A percentile compares a stretch with the other conserved stretches of the same genome.
Evolutionary conservation across 495 filamentous ascomycete genomes (phyloP).

Genomic region (Aspergillus panamensis): DNA sequence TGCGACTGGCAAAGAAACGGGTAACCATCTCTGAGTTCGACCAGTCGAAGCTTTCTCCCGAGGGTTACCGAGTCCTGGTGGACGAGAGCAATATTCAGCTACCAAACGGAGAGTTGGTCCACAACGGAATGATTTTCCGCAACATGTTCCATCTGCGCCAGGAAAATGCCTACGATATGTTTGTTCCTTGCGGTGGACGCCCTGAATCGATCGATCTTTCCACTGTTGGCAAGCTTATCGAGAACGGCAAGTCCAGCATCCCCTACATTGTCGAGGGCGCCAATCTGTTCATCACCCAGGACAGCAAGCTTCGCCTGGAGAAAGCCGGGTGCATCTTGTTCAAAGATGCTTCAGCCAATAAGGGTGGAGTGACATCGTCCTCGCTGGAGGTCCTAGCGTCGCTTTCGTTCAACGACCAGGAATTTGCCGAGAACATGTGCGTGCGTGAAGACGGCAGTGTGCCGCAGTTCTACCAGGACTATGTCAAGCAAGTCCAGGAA

Average conservation of each 20-base stretch:
- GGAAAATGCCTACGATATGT: constrained; percentile 71
- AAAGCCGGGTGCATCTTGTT: constrained; percentile 89
- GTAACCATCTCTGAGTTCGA: constrained; percentile 90
- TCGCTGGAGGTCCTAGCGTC: constrained; percentile 94
- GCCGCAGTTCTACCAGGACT: constrained; percentile 86
- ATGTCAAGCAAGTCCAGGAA: constrained; percentile 87
- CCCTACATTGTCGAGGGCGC: constrained; percentile 97
- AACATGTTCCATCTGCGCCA: constrained; percentile 93
- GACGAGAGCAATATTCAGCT: constrained; percentile 85
- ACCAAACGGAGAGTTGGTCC: constrained; percentile 78
- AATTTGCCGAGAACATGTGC: constrained; percentile 93
- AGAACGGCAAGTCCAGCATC: constrained; percentile 74
- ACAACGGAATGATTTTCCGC: constrained; percentile 92
- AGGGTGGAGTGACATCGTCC: constrained; percentile 97
- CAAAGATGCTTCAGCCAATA: constrained; percentile 98
- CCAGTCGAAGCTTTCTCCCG: constrained; percentile 73
- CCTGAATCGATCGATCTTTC: constrained; percentile 95
- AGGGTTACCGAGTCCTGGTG: constrained; percentile 89
- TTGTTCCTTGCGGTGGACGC: constrained; percentile 94
- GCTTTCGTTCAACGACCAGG: constrained; percentile 84
- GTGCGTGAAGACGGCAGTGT: constrained; percentile 69
- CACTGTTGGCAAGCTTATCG: constrained; percentile 77
- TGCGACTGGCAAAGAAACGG: constrained; percentile 79
- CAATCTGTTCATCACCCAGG: constrained; percentile 98
- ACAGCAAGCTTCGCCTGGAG: constrained; percentile 92